phyloP scores from a whole-genome alignment of 306 rosid species.

The Parietaria judaica region DNA sequence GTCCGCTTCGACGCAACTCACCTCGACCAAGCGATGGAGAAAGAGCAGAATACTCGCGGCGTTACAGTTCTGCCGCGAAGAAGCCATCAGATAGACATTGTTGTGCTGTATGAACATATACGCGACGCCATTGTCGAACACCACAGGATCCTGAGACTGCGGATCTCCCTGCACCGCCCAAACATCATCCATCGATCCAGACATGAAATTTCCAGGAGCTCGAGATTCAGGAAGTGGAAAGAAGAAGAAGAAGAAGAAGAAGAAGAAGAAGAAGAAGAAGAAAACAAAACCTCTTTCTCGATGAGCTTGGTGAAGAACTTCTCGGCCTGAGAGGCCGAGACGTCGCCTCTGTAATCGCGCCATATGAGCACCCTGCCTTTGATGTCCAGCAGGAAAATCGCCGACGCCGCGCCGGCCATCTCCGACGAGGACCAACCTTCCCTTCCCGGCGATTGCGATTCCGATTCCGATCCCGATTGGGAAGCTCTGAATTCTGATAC shows the following conservation, averaged over 20 bases:
- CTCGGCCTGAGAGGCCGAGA: conserved; percentile 69
- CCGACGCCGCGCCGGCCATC: conserved; percentile 87
- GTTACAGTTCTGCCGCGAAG: conserved; percentile 78
- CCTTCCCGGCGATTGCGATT: background rate
- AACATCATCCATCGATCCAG: conserved; percentile 1
- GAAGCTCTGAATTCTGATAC: background rate
- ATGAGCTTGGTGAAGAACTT: conserved; percentile 85
- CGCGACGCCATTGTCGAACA: conserved; percentile 62
- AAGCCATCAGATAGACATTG: conserved; percentile 64
- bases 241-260: background rate
- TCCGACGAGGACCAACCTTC: conserved; percentile 1
- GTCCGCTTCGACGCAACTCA: conserved; percentile 7
- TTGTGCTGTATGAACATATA: conserved; percentile 78
- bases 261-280: background rate
- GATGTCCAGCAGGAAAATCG: conserved; percentile 74
- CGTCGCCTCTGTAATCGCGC: conserved; percentile 93
- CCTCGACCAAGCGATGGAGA: conserved; percentile 68
- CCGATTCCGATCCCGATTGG: background rate
- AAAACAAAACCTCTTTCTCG: conserved; percentile 54
- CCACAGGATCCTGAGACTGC: conserved; percentile 80
- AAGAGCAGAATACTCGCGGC: conserved; percentile 74
- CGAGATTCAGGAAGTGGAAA: too few relatives aligned
- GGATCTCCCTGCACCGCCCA: conserved; percentile 48
- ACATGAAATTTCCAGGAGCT: background rate
- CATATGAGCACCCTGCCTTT: conserved; percentile 81